Evolutionary conservation across 495 filamentous ascomycete species (phyloP), one percentile per base, ranked within the genome.

Genomic region (Pyrenula aspistea): DNA sequence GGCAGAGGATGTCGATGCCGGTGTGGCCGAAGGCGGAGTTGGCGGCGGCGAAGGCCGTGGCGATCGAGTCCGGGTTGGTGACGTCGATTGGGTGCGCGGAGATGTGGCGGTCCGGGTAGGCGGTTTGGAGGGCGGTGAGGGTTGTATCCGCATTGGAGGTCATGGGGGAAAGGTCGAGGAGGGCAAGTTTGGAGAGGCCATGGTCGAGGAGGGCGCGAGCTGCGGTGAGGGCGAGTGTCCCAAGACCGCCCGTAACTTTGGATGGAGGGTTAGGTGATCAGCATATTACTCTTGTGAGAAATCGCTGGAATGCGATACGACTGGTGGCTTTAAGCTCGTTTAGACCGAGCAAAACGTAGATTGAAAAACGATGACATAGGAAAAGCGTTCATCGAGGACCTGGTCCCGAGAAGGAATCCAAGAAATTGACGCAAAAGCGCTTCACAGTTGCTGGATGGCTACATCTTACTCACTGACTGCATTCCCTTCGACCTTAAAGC

Each of bases 131-230:
- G 19, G 8, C 20, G 50, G 8, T 52, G 50, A 52, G 50, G 8
- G 22, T 24, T 8, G 50, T 24, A 19, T 8, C 19, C 50, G 19
- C 8, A 10, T 60, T 59, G 42, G 72, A 67, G 0, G 60, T 42
- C 21, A 67, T 56, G 1, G 70, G 65, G 53, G 81, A 72, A 24
- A 85, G 62, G 59, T 88, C 84, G 59, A 86, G 76, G 54, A 88
- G 73, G 25, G 75, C 76, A 36, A 85, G 62, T 20, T 77, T 80
- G 1, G 70, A 62, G 3, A 80, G 68, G 15, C 84, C 85, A 62
- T 88, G 84, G 63, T 89, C 85, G 24, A 88, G 81, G 22, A 90
- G 77, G 2, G 84, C 85, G 2, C 74, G 73, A 2, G 77, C 76
- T 2, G 76, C 75, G 15, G 73, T 68, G 12, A 84, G 75, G 2